Evolutionary conservation across 129 eudicot genomes (phyloP).

Genomic region (Glebionis coronaria): DNA sequence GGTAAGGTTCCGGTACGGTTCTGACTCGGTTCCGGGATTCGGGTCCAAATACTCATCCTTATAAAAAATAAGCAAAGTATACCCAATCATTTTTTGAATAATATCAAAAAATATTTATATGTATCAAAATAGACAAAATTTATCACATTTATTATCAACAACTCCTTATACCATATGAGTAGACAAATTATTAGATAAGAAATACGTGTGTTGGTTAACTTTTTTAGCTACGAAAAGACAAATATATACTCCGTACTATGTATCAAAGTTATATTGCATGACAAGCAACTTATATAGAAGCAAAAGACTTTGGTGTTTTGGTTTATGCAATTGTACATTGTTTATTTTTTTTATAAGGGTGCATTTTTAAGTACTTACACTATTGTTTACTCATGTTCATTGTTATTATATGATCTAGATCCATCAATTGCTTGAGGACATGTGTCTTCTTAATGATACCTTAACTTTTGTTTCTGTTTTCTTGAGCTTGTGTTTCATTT

Average conservation of each 20-base stretch:
- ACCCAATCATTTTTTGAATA: too few relatives aligned
- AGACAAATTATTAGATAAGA: not conserved
- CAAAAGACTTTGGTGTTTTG: too few relatives aligned
- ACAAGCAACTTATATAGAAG: too few relatives aligned
- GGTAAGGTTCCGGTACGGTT: too few relatives aligned
- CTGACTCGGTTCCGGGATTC: too few relatives aligned
- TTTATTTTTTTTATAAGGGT: not conserved
- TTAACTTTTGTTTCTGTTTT: conserved; percentile 8
- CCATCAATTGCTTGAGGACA: conserved; percentile 16
- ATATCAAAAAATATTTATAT: too few relatives aligned
- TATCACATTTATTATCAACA: too few relatives aligned
- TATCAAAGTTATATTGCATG: too few relatives aligned
- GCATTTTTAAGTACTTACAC: not conserved
- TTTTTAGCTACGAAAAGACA: not conserved
- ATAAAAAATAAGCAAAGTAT: too few relatives aligned
- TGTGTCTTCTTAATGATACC: conserved; percentile 11
- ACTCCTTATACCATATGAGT: not conserved
- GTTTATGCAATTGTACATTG: not conserved
- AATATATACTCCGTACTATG: too few relatives aligned
- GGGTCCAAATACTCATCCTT: too few relatives aligned
- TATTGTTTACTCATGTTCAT: not conserved
- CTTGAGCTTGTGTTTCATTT: not conserved
- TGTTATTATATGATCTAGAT: conserved; percentile 24
- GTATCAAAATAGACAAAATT: too few relatives aligned
- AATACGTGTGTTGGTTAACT: not conserved